Evolutionary conservation across 768 basidiomycete genomes (phyloP).

Genomic region (Boletus rex-veris): DNA sequence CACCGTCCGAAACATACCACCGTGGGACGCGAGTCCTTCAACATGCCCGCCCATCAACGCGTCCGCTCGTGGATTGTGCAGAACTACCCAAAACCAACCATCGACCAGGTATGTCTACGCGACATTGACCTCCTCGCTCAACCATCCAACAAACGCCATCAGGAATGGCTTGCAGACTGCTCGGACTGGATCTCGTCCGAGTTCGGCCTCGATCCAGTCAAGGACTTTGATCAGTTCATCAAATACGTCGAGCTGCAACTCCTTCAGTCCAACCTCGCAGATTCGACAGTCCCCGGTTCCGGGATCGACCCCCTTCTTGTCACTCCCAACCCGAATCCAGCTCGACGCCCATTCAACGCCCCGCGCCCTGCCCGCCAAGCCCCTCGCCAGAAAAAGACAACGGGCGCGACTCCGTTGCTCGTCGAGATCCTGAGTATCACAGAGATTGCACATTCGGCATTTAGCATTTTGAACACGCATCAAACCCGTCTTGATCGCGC

Average conservation of each 20-base stretch:
- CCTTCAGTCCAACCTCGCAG: constrained; percentile 64
- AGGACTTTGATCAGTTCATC: constrained; percentile 50
- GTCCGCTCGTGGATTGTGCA: constrained; percentile 53
- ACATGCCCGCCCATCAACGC: constrained; percentile 25
- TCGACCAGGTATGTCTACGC: constrained; percentile 52
- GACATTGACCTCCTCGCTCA: background rate
- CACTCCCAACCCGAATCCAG: constrained; percentile 3
- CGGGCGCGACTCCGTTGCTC: constrained; percentile 49
- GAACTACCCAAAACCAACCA: constrained; percentile 55
- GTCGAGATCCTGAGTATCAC: constrained; percentile 77
- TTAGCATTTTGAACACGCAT: constrained; percentile 68
- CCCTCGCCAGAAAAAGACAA: constrained; percentile 19
- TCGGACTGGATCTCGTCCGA: constrained; percentile 58
- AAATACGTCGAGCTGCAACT: constrained; percentile 61
- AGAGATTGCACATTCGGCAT: constrained; percentile 83
- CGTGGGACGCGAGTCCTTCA: constrained; percentile 5
- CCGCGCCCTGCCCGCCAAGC: constrained; percentile 3
- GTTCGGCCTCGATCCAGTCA: constrained; percentile 43
- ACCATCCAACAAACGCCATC: background rate
- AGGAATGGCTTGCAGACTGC: constrained; percentile 80
- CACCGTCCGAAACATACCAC: constrained; percentile 15
- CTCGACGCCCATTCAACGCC: constrained; percentile 4
- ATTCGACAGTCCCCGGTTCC: constrained; percentile 69
- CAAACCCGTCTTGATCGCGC: constrained; percentile 60
- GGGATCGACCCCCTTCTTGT: constrained; percentile 46